A percentile compares a stretch with the other conserved stretches of the same genome.
These are phyloP conservation scores for Magnusiomyces tetraspermus DNA, from an alignment of 1,139 yeast genomes.

Conservation along the genomic window DNA sequence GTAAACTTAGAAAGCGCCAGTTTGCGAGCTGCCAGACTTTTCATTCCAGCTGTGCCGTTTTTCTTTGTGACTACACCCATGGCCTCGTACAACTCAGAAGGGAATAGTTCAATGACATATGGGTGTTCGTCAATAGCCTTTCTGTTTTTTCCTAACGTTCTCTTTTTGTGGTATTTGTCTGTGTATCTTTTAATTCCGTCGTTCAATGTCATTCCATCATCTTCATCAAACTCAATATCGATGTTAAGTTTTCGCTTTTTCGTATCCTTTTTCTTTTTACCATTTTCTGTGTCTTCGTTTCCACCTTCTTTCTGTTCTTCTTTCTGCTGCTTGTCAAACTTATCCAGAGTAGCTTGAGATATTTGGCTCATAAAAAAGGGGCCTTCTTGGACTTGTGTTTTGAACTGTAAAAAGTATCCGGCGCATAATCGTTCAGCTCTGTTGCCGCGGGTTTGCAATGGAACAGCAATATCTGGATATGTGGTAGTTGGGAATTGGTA, in stretches of 20 bases:
- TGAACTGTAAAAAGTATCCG: slow-evolving; percentile 52
- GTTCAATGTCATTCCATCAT: slow-evolving; percentile 10
- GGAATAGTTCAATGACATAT: slow-evolving; percentile 50
- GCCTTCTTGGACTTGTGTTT: slow-evolving; percentile 55
- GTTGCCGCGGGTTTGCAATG: slow-evolving; percentile 57
- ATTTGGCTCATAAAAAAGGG: slow-evolving; percentile 50
- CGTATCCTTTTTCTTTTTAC: slow-evolving; percentile 10
- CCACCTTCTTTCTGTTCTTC: too few species aligned
- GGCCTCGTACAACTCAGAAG: slow-evolving; percentile 65
- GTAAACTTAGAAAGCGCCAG: slow-evolving; percentile 26
- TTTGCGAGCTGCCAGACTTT: slow-evolving; percentile 34
- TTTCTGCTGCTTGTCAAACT: too few species aligned
- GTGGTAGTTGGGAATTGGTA: slow-evolving; percentile 14
- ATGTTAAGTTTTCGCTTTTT: slow-evolving; percentile 20
- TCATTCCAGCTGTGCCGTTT: slow-evolving; percentile 21
- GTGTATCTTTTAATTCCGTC: slow-evolving; percentile 34
- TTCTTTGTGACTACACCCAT: slow-evolving; percentile 58
- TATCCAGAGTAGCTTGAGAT: background rate
- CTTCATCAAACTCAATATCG: slow-evolving; percentile 21
- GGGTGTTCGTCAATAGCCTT: slow-evolving; percentile 79
- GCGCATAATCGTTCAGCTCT: slow-evolving; percentile 52
- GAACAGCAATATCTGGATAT: slow-evolving; percentile 29
- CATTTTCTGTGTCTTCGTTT: slow-evolving; percentile 24
- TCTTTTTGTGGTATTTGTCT: slow-evolving; percentile 43
- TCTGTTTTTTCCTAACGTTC: slow-evolving; percentile 27